Conservation (phyloP, 441 rosid genomes). For the Croton setiger region DNA sequence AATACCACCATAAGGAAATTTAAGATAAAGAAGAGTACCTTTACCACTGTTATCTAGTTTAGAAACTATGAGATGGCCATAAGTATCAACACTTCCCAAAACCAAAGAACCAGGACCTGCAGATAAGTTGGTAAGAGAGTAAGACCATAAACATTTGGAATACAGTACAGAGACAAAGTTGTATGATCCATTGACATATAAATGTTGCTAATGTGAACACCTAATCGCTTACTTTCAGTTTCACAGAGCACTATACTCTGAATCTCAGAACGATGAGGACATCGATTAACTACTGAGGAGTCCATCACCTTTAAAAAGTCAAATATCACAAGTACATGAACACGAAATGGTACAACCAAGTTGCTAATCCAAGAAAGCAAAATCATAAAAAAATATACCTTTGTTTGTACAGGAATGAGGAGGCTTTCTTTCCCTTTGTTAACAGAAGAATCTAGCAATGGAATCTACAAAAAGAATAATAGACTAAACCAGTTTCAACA, state of each 20-base stretch:
- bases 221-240: conserved; percentile 39
- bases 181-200: not conserved
- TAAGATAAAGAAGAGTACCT: conserved; percentile 29
- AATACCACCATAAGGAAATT: not conserved
- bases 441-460: conserved; percentile 38
- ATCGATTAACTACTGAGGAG: conserved; percentile 41
- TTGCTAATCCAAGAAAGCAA: not conserved
- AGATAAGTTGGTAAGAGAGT: conserved; percentile 18
- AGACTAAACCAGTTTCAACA: not conserved
- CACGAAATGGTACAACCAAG: not conserved
- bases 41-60: conserved; percentile 43
- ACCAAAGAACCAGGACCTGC: conserved; percentile 43
- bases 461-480: conserved; percentile 33
- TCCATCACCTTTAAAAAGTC: conserved; percentile 37
- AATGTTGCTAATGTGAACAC: not conserved
- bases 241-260: conserved; percentile 54
- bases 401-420: conserved; percentile 44
- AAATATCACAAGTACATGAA: conserved; percentile 4
- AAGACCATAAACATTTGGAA: not conserved
- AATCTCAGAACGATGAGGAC: conserved; percentile 64
- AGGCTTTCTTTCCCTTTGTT: conserved; percentile 56
- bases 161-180: not conserved
- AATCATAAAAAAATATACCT: conserved; percentile 30
- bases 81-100: conserved; percentile 67
- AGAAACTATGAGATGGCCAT: conserved; percentile 64